Evolutionary conservation across 495 filamentous ascomycete genomes (phyloP).

Genomic region (Sporormia fimetaria): DNA sequence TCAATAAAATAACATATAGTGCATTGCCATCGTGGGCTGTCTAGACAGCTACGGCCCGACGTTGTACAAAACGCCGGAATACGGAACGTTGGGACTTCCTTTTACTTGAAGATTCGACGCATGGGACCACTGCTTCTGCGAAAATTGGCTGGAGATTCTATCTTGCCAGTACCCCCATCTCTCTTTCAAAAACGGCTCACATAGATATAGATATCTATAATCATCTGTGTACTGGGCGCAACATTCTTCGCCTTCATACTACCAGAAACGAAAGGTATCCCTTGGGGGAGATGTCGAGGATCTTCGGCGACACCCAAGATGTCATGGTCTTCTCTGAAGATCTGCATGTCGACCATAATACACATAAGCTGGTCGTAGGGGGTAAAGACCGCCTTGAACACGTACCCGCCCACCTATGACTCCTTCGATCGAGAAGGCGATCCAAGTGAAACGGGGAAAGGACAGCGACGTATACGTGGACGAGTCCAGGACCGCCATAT

Average conservation of each 20-base stretch:
- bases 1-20: no score
- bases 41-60: conserved; percentile 29
- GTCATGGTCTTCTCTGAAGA: conserved; percentile 17
- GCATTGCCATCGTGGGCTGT: no score
- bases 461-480: no score
- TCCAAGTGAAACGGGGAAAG: no score
- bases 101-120: conserved; percentile 21
- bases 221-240: conserved; percentile 41
- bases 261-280: conserved; percentile 41
- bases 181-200: not conserved
- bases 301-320: conserved; percentile 26
- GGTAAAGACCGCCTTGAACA: conserved; percentile 3
- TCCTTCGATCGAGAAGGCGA: conserved; percentile 6
- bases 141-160: conserved; percentile 45
- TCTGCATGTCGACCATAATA: conserved; percentile 21
- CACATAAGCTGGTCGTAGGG: conserved; percentile 17
- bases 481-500: no score
- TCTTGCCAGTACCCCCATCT: conserved; percentile 14
- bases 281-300: conserved; percentile 29
- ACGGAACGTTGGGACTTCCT: conserved; percentile 15
- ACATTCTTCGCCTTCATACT: conserved; percentile 48
- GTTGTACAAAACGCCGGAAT: conserved; percentile 26
- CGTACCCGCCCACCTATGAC: conserved; percentile 12
- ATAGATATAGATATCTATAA: conserved; percentile 26
- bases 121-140: conserved; percentile 33